Evolutionary conservation across 768 basidiomycete genomes (phyloP).

Genomic region (Clitopilus passeckerianus): DNA sequence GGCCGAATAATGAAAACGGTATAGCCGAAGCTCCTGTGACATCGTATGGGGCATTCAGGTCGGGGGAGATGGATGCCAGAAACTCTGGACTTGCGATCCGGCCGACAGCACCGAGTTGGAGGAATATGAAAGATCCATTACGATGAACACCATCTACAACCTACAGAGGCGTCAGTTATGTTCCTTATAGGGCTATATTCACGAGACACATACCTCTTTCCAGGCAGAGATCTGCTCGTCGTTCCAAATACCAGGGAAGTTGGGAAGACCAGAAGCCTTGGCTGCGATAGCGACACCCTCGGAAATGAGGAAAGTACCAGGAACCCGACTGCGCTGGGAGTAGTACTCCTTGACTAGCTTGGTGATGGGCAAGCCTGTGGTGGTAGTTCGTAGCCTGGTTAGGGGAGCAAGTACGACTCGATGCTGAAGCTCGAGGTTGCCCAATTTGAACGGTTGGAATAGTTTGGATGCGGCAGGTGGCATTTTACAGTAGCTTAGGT

Average conservation of each 20-base stretch:
- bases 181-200: neutral
- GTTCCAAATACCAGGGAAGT: constrained; percentile 56
- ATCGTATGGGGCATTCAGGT: constrained; percentile 12
- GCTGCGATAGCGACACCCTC: constrained; percentile 46
- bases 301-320: constrained; percentile 47
- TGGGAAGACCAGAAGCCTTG: constrained; percentile 35
- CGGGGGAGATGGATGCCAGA: constrained; percentile 30
- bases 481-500: neutral
- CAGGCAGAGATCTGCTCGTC: constrained; percentile 53
- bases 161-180: constrained; percentile 17
- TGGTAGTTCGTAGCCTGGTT: constrained; percentile 10
- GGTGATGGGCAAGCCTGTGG: constrained; percentile 22
- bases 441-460: constrained; percentile 36
- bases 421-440: constrained; percentile 30
- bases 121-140: constrained; percentile 38
- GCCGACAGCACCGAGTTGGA: constrained; percentile 57
- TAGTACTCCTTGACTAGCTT: constrained; percentile 40
- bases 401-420: constrained; percentile 38
- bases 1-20: constrained; percentile 11
- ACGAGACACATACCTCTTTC: constrained; percentile 36
- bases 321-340: constrained; percentile 34
- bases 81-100: constrained; percentile 28
- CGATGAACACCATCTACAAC: constrained; percentile 55
- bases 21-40: constrained; percentile 29
- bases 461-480: constrained; percentile 19